Conservation (phyloP, 805 yeast species). For the Candida nitratophila region DNA sequence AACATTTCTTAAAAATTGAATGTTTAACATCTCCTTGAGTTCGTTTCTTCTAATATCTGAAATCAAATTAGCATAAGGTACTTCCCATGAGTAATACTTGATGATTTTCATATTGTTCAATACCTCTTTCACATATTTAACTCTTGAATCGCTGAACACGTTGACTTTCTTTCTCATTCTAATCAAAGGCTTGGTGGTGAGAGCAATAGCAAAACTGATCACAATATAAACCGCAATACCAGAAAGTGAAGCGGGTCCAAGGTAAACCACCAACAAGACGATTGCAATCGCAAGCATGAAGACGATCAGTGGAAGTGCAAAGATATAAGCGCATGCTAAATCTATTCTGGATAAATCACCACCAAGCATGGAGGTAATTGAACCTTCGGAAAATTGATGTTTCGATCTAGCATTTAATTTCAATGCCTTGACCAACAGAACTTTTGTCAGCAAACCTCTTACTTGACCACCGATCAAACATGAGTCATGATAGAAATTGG, state of each 20-base stretch:
- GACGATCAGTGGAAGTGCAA: conserved; percentile 58
- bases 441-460: conserved; percentile 65
- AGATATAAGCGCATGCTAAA: conserved; percentile 63
- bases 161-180: conserved; percentile 50
- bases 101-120: conserved; percentile 72
- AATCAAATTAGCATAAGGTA: conserved; percentile 58
- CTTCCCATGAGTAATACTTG: conserved; percentile 90
- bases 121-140: conserved; percentile 70
- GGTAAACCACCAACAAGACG: conserved; percentile 54
- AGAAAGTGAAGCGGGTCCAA: conserved; percentile 67
- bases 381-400: conserved; percentile 57
- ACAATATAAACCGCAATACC: conserved; percentile 56
- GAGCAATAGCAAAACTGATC: conserved; percentile 40
- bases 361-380: conserved; percentile 70
- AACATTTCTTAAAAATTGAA: conserved; percentile 59
- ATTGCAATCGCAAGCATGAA: conserved; percentile 55
- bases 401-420: conserved; percentile 50
- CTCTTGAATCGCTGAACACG: conserved; percentile 67
- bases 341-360: conserved; percentile 80
- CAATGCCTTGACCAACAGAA: conserved; percentile 63
- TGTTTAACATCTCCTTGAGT: conserved; percentile 48
- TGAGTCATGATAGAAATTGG: conserved; percentile 58
- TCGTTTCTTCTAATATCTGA: conserved; percentile 52
- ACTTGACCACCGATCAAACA: conserved; percentile 62
- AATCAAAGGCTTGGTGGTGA: conserved; percentile 45